Conservation (phyloP, 73 alveolate species). For the Stentor coeruleus region DNA sequence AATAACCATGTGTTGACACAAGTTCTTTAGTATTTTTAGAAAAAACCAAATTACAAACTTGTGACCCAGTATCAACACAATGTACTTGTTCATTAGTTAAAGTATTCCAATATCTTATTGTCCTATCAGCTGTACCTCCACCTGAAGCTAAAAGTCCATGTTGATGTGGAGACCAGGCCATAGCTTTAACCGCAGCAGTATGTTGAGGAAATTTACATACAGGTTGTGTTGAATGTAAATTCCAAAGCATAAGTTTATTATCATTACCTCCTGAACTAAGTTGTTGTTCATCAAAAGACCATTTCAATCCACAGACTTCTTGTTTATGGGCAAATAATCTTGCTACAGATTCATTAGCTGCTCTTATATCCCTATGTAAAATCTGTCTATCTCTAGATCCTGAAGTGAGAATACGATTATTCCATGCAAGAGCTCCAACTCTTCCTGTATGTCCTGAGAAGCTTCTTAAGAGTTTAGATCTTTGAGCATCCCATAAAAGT, state of each 20-base stretch:
- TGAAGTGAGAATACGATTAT: constrained; percentile 62
- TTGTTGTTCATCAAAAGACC: constrained; percentile 88
- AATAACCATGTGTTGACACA: constrained; percentile 92
- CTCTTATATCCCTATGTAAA: constrained; percentile 84
- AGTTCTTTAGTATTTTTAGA: constrained; percentile 87
- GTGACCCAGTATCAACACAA: constrained; percentile 82
- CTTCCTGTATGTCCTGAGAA: constrained; percentile 70
- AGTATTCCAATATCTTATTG: constrained; percentile 96
- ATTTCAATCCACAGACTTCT: constrained; percentile 91
- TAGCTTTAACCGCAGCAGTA: constrained; percentile 96
- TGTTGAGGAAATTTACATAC: constrained; percentile 66
- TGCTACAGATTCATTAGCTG: constrained; percentile 42
- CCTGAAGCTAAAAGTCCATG: constrained; percentile 92
- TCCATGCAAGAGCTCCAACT: constrained; percentile 89
- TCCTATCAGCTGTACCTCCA: constrained; percentile 82
- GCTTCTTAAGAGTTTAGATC: constrained; percentile 44
- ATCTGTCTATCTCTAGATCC: constrained; percentile 93
- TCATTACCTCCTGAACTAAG: constrained; percentile 98
- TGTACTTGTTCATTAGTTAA: constrained; percentile 42
- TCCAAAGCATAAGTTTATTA: constrained; percentile 90
- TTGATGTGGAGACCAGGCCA: constrained; percentile 98
- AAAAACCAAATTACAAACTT: constrained; percentile 90
- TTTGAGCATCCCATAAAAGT: constrained; percentile 72
- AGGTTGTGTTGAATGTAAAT: constrained; percentile 52
- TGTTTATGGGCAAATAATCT: constrained; percentile 55